Base-by-base conservation (phyloP, 2,329 filamentous ascomycete species). In the Cladophialophora bantiana region DNA sequence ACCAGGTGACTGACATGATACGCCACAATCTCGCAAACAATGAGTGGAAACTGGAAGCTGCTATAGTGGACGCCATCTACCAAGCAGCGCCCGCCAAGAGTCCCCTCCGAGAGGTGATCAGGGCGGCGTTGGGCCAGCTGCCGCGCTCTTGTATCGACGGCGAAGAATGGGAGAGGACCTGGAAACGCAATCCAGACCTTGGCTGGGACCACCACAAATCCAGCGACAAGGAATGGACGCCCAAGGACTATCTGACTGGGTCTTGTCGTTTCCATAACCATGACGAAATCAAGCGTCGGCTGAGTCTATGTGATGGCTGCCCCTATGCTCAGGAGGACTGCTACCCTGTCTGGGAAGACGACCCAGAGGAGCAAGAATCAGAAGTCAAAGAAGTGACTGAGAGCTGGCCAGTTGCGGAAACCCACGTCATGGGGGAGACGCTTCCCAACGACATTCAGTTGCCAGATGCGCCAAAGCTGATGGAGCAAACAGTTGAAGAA, bases 181-280 rank as follows among this genome's bases (percentile, higher is more conserved):
- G 68, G n/a, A 36, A 59, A 34, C 67, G 67, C 36, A 65, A 71
- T 40, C 31, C 62, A 26, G 58, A 69, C 5, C 57, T 71, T n/a
- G 67, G 64, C 18, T 67, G 59, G 55, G 69, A 71, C 18, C 66
- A 59, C 31, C 54, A 64, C 56, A 56, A 62, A 42, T 67, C 65
- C 15, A 48, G 32, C 6, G 62, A 38, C n/a, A 66, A 68, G 9
- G 64, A 67, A 13, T 71, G 69, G 69, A 62, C 62, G 15, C 31
- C n/a, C n/a, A 50, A 68, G 53, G 64, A 55, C 20, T 71, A 71
- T 54, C 56, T 71, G 13, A 52, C 65, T 2, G 63, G 59, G 9
- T 50, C 59, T 7, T 71, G 69, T 42, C 67, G 64, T 2, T 71
- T 69, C 38, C 69, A 71, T 32, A 68, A 71, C 35, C 69, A 71